Evolutionary conservation across 306 rosid species (phyloP), one percentile per base, ranked within the genome.

Genomic region (Lathyrus sativus): DNA sequence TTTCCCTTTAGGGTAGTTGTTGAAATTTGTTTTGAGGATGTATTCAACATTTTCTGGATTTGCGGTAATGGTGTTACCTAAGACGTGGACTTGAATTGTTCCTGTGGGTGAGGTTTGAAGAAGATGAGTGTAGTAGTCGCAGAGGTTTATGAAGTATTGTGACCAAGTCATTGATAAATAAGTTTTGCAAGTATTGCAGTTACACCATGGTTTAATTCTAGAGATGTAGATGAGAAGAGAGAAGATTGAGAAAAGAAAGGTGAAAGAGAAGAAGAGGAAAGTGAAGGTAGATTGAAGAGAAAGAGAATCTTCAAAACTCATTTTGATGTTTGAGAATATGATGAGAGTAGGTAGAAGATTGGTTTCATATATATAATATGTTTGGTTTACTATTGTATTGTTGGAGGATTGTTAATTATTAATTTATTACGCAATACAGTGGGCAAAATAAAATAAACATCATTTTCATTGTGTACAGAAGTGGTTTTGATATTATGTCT

Each of bases 71-170:
- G 70, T 79, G 87, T 85, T 90, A 5, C 83, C 74, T 14, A 92
- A 80, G 3, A 88, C 96, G 45, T 89, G 96, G 2, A 92, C 31
- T 22, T 85, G 84, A 11, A 92, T 74, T 7, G 96, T 88, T 0
- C 83, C 89, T 0, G 86, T 79, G 0, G 81, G 75, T 0, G 98
- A 89, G 0, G 69, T 76, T 0, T 17, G 61, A 4, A 92, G 86
- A 5, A 92, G 96, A 33, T 92, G 91, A 0, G 96, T 72, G 70
- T 89, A 89, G 90, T 95, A 92, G 49, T 92, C 98, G 67, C 86
- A 74, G 17, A 92, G 77, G 13, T 92, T 89, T 1, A 31, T 10
- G 54, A 81, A 89, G 3, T 70, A 70, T 1, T 18, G 0, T 0
- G 68, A 3, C 98, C 98, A 92, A 1, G 37, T 42, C 2, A 82